phyloP scores from a whole-genome alignment of 768 basidiomycete species.

The Royoungia palumana region DNA sequence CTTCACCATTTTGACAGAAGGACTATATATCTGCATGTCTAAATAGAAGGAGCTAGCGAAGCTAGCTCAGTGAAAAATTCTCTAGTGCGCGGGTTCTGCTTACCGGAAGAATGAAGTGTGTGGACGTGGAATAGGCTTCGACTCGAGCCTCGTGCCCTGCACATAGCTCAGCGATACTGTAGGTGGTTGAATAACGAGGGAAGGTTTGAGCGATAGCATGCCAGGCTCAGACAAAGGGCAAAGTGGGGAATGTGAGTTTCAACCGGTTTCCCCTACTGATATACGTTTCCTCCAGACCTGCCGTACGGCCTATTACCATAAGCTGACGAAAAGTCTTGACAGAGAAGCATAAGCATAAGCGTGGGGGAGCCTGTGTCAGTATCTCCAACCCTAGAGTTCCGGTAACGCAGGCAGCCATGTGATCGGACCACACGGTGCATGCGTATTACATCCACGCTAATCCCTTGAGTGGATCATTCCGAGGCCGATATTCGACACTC shows the following conservation, averaged over 20 bases:
- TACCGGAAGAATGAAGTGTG: constrained; percentile 53
- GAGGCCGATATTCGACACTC: neutral
- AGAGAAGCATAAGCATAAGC: constrained; percentile 8
- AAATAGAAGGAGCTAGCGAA: constrained; percentile 47
- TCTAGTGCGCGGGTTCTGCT: constrained; percentile 9
- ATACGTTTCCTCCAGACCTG: constrained; percentile 17
- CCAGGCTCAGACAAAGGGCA: neutral
- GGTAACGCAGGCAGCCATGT: constrained; percentile 11
- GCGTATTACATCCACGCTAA: no score
- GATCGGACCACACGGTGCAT: constrained; percentile 4
- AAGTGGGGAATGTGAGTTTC: neutral
- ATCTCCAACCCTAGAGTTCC: constrained; percentile 2
- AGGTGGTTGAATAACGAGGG: constrained; percentile 11
- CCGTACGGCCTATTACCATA: constrained; percentile 21
- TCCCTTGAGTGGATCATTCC: no score
- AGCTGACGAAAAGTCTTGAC: constrained; percentile 8
- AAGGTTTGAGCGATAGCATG: constrained; percentile 23
- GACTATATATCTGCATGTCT: constrained; percentile 60
- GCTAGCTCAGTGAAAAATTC: constrained; percentile 2
- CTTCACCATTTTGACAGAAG: constrained; percentile 50
- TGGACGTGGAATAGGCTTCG: constrained; percentile 29
- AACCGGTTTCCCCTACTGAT: constrained; percentile 10
- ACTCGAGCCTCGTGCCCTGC: constrained; percentile 26
- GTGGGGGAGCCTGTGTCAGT: constrained; percentile 8
- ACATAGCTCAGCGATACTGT: constrained; percentile 32